phyloP scores from a whole-genome alignment of 495 filamentous ascomycete genomes.

The Corynascus novoguineensis region DNA sequence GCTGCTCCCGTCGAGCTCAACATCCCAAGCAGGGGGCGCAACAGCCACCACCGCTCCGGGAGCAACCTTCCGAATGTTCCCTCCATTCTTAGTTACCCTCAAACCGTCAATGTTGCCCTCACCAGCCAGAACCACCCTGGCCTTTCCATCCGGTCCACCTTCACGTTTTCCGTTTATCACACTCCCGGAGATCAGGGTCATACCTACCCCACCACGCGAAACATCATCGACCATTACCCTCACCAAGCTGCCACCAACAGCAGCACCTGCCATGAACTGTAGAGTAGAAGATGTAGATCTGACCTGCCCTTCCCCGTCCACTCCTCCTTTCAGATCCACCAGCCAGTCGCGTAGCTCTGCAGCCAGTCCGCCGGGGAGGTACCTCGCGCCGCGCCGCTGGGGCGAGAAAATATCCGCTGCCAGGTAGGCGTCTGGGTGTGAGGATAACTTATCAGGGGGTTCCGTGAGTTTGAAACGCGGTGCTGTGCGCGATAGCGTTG shows the following conservation, averaged over 20 bases:
- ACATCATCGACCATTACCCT: conserved; percentile 26
- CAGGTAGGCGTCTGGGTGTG: conserved; percentile 5
- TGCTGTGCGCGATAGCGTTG: conserved; percentile 32
- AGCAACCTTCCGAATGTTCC: conserved; percentile 5
- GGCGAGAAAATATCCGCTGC: conserved; percentile 41
- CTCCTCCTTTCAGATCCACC: conserved; percentile 36
- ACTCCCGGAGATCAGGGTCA: conserved; percentile 20
- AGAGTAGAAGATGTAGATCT: conserved; percentile 4
- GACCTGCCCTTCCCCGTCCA: conserved; percentile 11
- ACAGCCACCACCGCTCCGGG: conserved; percentile 34
- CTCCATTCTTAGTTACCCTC: neutral
- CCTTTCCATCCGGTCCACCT: neutral
- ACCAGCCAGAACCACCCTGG: conserved; percentile 35
- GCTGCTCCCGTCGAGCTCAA: conserved; percentile 31
- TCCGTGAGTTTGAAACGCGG: conserved; percentile 41
- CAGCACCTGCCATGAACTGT: neutral
- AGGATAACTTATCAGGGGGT: conserved; percentile 10
- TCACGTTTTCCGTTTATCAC: neutral
- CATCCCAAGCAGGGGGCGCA: conserved; percentile 41
- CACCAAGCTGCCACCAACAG: no score
- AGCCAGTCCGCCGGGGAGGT: conserved; percentile 40
- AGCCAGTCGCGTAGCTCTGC: conserved; percentile 44
- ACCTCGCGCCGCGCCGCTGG: conserved; percentile 32
- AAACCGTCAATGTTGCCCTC: conserved; percentile 24
- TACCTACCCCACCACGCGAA: conserved; percentile 13